phyloP scores from a whole-genome alignment of 192 early-diverging fungal genomes.

The Oehlia diaphana region DNA sequence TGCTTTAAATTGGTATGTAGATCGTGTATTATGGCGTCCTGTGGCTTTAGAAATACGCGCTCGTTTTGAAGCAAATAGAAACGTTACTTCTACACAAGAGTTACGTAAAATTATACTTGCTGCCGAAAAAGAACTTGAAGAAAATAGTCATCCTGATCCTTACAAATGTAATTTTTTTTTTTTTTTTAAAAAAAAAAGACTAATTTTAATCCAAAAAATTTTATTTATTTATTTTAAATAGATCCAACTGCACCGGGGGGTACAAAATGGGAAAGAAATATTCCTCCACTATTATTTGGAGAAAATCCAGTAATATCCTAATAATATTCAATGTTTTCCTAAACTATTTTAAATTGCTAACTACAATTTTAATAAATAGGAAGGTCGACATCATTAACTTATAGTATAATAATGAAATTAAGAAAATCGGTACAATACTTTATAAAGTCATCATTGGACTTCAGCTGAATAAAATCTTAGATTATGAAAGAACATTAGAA shows the following conservation, averaged over 20 bases:
- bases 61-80: slow-evolving; percentile 80
- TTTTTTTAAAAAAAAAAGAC: not conserved
- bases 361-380: not conserved
- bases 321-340: not conserved
- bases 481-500: slow-evolving; percentile 30
- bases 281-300: slow-evolving; percentile 46
- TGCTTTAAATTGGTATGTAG: slow-evolving; percentile 88
- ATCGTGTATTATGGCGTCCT: slow-evolving; percentile 73
- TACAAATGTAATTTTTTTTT: slow-evolving; percentile 67
- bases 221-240: slow-evolving; percentile 35
- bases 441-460: not conserved
- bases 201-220: not conserved
- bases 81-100: slow-evolving; percentile 71
- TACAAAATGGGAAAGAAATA: slow-evolving; percentile 83
- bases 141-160: slow-evolving; percentile 79
- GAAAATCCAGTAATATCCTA: not conserved
- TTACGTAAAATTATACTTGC: slow-evolving; percentile 62
- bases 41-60: slow-evolving; percentile 82
- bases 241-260: slow-evolving; percentile 70
- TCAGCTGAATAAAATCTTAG: not conserved
- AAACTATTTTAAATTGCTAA: no score
- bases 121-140: slow-evolving; percentile 73
- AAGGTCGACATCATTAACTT: not conserved
- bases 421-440: not conserved
- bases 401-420: not conserved